Conservation (phyloP, 352 stramenopile genomes). For the Globisporangium orthogonon region DNA sequence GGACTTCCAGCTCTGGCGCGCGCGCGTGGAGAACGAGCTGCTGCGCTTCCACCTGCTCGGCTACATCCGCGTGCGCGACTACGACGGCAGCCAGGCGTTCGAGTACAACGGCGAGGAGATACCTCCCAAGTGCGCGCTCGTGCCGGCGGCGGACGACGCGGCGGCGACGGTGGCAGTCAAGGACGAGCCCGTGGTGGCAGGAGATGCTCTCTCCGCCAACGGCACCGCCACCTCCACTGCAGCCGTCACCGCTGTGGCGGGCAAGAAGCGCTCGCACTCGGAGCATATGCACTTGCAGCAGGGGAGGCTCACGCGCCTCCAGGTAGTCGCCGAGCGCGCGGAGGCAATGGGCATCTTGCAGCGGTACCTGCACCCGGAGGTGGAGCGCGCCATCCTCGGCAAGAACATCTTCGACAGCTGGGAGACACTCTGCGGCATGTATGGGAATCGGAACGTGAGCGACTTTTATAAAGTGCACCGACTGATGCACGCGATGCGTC, state of each 20-base stretch:
- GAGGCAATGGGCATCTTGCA: slow-evolving; percentile 46
- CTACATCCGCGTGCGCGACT: slow-evolving; percentile 36
- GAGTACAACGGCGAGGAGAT: slow-evolving; percentile 36
- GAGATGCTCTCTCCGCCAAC: background rate
- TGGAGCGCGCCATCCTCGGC: slow-evolving; percentile 35
- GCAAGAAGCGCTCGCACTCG: slow-evolving; percentile 3
- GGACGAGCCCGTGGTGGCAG: slow-evolving; percentile 4
- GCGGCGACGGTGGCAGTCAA: slow-evolving; percentile 10
- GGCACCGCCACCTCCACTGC: background rate
- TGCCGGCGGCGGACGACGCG: slow-evolving; percentile 7
- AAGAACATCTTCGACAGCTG: slow-evolving; percentile 52
- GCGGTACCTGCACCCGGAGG: slow-evolving; percentile 35
- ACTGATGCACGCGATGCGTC: slow-evolving; percentile 30
- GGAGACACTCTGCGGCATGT: slow-evolving; percentile 35
- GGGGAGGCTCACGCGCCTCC: slow-evolving; percentile 25
- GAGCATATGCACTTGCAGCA: background rate
- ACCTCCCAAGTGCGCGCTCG: slow-evolving; percentile 20
- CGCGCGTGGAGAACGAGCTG: slow-evolving; percentile 41
- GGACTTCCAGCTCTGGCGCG: slow-evolving; percentile 39
- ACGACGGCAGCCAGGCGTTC: slow-evolving; percentile 41
- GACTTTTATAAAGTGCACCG: slow-evolving; percentile 40
- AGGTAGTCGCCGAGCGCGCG: slow-evolving; percentile 31
- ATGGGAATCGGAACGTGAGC: slow-evolving; percentile 24
- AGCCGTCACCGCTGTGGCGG: background rate
- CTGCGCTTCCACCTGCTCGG: slow-evolving; percentile 43